These are phyloP conservation scores for Schrenkiella parvula DNA, from an alignment of 345 rosid species.

Conservation along the genomic window DNA sequence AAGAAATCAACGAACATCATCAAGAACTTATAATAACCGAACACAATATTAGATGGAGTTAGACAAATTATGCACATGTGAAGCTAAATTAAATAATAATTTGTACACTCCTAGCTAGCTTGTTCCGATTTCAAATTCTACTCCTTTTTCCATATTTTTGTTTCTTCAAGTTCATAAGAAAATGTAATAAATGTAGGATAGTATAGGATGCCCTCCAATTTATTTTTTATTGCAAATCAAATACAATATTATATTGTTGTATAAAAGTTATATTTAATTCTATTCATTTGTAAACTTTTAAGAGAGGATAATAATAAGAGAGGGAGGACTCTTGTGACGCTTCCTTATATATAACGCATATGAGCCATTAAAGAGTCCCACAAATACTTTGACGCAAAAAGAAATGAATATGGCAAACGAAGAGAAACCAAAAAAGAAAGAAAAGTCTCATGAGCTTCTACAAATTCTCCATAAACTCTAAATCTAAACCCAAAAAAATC, in stretches of 20 bases:
- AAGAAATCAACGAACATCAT: background rate
- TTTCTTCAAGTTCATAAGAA: background rate
- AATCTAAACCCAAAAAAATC: constrained; percentile 9
- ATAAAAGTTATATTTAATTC: background rate
- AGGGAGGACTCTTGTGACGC: constrained; percentile 22
- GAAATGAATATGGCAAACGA: constrained; percentile 22
- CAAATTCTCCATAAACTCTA: constrained; percentile 24
- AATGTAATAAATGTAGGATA: background rate
- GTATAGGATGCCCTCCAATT: constrained; percentile 13
- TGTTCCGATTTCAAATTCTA: constrained; percentile 1
- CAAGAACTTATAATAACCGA: background rate
- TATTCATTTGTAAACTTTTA: background rate
- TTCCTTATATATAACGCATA: constrained; percentile 27
- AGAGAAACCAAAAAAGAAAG: constrained; percentile 44
- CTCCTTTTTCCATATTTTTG: no score
- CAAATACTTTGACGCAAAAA: background rate
- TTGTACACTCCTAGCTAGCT: background rate
- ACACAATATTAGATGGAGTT: background rate
- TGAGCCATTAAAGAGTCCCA: constrained; percentile 21
- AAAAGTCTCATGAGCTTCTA: constrained; percentile 38
- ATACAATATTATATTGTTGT: background rate
- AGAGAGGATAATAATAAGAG: constrained; percentile 28
- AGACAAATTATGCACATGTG: background rate
- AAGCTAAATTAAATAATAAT: background rate
- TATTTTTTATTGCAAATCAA: background rate